Conservation (phyloP, 352 stramenopile genomes). For the Globisporangium emineosum region DNA sequence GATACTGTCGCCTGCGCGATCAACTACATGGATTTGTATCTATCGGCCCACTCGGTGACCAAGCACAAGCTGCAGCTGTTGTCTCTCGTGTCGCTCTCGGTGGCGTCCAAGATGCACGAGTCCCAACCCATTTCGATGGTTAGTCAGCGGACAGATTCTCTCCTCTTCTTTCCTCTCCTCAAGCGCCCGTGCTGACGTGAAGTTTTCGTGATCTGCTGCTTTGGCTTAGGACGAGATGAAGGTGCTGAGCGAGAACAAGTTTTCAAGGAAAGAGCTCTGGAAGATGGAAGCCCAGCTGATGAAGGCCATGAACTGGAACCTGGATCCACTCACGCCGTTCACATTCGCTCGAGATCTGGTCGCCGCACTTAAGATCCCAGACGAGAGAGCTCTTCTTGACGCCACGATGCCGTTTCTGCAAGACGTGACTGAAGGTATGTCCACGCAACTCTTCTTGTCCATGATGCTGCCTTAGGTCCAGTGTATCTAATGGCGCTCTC, state of each 20-base stretch:
- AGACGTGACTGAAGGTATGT: conserved; percentile 15
- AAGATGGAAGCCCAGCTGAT: conserved; percentile 35
- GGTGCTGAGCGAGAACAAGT: conserved; percentile 44
- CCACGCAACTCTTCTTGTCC: too few relatives aligned
- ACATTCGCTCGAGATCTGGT: conserved; percentile 39
- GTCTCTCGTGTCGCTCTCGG: conserved; percentile 13
- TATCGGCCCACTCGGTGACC: conserved; percentile 14
- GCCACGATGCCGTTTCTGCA: conserved; percentile 3
- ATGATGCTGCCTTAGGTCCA: not conserved
- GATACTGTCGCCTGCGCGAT: conserved; percentile 18
- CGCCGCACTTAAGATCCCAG: not conserved
- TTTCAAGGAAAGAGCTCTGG: conserved; percentile 34
- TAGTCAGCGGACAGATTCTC: not conserved
- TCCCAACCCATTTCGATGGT: conserved; percentile 18
- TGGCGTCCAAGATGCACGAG: conserved; percentile 18
- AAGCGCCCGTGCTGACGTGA: not conserved
- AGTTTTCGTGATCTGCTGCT: not conserved
- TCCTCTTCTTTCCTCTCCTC: not conserved
- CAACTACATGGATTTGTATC: conserved; percentile 14
- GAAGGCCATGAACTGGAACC: conserved; percentile 27
- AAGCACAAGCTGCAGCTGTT: conserved; percentile 18
- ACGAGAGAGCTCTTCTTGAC: not conserved
- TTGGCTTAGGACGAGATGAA: conserved; percentile 40
- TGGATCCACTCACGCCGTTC: conserved; percentile 35
- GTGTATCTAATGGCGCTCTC: not conserved